A percentile compares a stretch with the other conserved stretches of the same genome.
Evolutionary conservation across 768 basidiomycete genomes (phyloP).

Genomic region (Cyclocybe cylindracea): DNA sequence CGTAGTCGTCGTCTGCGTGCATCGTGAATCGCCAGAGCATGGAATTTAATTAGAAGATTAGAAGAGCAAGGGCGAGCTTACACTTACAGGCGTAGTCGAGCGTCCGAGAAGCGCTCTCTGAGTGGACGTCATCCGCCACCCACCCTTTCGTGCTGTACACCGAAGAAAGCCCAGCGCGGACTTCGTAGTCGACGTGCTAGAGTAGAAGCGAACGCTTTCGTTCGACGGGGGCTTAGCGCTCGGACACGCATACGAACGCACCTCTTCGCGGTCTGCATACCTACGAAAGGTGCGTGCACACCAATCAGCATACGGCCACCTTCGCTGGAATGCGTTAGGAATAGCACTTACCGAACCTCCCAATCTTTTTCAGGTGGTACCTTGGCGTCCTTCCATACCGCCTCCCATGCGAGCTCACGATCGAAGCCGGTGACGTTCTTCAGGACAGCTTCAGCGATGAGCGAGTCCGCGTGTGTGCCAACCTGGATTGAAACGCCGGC

Average conservation of each 20-base stretch:
- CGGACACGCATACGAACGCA: conserved; percentile 10
- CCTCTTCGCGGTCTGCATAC: conserved; percentile 76
- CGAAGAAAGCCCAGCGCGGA: conserved; percentile 72
- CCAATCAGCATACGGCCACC: neutral
- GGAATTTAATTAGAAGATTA: neutral
- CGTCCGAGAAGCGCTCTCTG: conserved; percentile 77
- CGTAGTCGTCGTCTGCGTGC: conserved; percentile 72
- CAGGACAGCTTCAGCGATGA: conserved; percentile 69
- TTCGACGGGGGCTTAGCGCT: neutral
- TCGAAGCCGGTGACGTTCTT: conserved; percentile 71
- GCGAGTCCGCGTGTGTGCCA: conserved; percentile 78
- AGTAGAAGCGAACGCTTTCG: neutral
- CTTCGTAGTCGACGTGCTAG: conserved; percentile 77
- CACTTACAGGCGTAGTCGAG: conserved; percentile 75
- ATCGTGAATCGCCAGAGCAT: too few species aligned
- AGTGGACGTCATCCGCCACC: conserved; percentile 79
- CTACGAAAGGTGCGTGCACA: conserved; percentile 25
- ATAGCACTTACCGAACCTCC: conserved; percentile 44
- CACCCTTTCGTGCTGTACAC: conserved; percentile 68
- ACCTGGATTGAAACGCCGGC: conserved; percentile 44
- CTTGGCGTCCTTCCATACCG: conserved; percentile 73
- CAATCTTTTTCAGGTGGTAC: conserved; percentile 60
- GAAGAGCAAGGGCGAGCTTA: too few species aligned
- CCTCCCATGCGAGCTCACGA: conserved; percentile 64
- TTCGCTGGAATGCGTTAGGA: neutral